Evolutionary conservation across 495 filamentous ascomycete genomes (phyloP).

Genomic region (Aspergillus biplanus): DNA sequence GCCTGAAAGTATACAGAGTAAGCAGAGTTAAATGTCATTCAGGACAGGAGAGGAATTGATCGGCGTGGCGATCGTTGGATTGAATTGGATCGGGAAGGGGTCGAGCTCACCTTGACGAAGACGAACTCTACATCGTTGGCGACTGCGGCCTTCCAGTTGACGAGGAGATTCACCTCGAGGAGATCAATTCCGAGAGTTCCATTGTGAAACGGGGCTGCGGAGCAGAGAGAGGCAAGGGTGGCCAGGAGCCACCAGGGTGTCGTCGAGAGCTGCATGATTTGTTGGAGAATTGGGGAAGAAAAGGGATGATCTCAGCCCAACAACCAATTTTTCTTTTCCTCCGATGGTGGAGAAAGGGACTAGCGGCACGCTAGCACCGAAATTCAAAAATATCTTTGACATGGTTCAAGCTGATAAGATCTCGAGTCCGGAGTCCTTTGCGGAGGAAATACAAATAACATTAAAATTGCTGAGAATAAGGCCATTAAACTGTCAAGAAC

Average conservation of each 20-base stretch:
- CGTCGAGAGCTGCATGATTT: background rate
- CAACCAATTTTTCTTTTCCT: too few relatives aligned
- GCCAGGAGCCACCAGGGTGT: background rate
- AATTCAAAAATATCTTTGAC: too few relatives aligned
- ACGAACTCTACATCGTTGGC: conserved; percentile 42
- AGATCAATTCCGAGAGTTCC: conserved; percentile 13
- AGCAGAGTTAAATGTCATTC: background rate
- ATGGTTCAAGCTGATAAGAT: too few relatives aligned
- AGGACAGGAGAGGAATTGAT: background rate
- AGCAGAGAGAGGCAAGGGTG: background rate
- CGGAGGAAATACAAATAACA: too few relatives aligned
- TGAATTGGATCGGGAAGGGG: too few relatives aligned
- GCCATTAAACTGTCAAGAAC: too few relatives aligned
- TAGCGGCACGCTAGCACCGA: too few relatives aligned
- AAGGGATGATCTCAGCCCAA: conserved; percentile 32
- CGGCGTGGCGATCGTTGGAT: background rate
- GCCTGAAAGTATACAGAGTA: conserved; percentile 36
- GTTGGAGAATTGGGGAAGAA: conserved; percentile 41
- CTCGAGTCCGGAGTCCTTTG: too few relatives aligned
- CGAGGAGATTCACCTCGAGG: conserved; percentile 15
- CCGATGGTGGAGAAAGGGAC: too few relatives aligned
- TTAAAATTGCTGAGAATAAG: too few relatives aligned
- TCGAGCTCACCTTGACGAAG: conserved; percentile 55
- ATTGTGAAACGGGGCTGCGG: background rate
- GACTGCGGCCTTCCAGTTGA: conserved; percentile 11